Evolutionary conservation across 176 grass and related monocot genomes (phyloP).

Genomic region (bread wheat (Triticum aestivum)): IWGSC_CS_RefSeq_v2.1 NC_057802.1:534457202-534457701

Average conservation of each 20-base stretch:
- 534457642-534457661: background rate
- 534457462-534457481: constrained; percentile 90
- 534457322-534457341: constrained; percentile 87
- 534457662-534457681: background rate
- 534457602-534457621: background rate
- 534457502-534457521: background rate
- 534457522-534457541: background rate
- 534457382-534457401: constrained; percentile 92
- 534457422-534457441: constrained; percentile 97
- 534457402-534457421: constrained; percentile 94
- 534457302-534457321: constrained; percentile 94
- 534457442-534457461: constrained; percentile 94
- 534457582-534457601: background rate
- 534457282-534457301: constrained; percentile 96
- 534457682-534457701: background rate
- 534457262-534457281: constrained; percentile 92
- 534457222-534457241: constrained; percentile 98
- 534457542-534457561: background rate
- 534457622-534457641: too few species aligned
- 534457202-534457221: constrained; percentile 95
- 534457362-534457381: constrained; percentile 83
- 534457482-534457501: background rate
- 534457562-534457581: background rate
- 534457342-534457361: constrained; percentile 88
- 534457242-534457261: constrained; percentile 68